phyloP scores from a whole-genome alignment of 768 basidiomycete species.

The Krasilnikovozyma curviuscula region DNA sequence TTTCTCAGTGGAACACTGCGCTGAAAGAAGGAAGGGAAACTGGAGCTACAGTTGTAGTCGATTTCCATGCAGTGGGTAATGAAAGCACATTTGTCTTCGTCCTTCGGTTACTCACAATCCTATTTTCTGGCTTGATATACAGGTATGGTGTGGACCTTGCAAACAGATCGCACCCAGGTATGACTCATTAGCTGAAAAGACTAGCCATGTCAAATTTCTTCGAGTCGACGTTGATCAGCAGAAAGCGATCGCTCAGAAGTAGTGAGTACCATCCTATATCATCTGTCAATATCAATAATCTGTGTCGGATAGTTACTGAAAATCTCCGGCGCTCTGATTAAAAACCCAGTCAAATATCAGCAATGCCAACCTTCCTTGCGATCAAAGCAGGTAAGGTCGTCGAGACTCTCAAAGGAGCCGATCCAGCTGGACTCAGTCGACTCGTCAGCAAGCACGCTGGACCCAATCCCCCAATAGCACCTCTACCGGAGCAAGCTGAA shows the following conservation, averaged over 20 bases:
- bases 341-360: neutral
- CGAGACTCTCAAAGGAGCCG: slow-evolving; percentile 8
- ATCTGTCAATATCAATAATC: neutral
- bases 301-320: too few relatives aligned
- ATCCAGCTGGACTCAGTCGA: slow-evolving; percentile 2
- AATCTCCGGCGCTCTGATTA: too few relatives aligned
- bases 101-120: neutral
- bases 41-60: slow-evolving; percentile 3
- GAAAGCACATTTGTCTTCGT: neutral
- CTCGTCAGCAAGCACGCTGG: slow-evolving; percentile 7
- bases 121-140: neutral
- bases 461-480: slow-evolving; percentile 3
- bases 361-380: slow-evolving; percentile 9
- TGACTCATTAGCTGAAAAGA: neutral
- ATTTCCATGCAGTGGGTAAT: slow-evolving; percentile 1
- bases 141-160: slow-evolving; percentile 9
- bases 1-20: too few relatives aligned
- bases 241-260: slow-evolving; percentile 6
- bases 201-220: neutral
- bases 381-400: slow-evolving; percentile 5
- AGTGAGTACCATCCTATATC: neutral
- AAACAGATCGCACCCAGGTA: slow-evolving; percentile 5
- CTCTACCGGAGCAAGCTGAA: slow-evolving; percentile 6
- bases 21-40: too few relatives aligned
- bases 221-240: slow-evolving; percentile 9